These are phyloP conservation scores for Euclidium syriacum DNA, from an alignment of 345 rosid species.

Conservation along the genomic window DNA sequence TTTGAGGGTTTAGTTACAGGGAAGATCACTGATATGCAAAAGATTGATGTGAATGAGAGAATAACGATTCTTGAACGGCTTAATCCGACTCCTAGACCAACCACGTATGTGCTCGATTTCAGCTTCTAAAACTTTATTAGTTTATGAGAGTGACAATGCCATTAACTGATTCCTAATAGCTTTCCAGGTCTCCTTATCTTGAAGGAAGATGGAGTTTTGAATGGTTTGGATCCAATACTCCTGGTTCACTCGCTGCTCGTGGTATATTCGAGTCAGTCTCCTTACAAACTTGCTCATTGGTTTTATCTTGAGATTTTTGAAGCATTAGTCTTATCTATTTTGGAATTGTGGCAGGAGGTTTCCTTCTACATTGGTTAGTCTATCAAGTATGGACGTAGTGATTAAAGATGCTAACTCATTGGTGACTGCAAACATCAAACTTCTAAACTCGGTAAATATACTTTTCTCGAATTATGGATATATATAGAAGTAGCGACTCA, in stretches of 20 bases:
- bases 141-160: neutral
- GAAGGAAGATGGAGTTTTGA: constrained; percentile 95
- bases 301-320: neutral
- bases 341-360: constrained; percentile 52
- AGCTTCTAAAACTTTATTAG: neutral
- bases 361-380: constrained; percentile 62
- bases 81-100: constrained; percentile 91
- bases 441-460: constrained; percentile 52
- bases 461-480: neutral
- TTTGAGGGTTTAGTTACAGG: constrained; percentile 76
- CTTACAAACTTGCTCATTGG: neutral
- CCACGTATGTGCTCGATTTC: constrained; percentile 58
- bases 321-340: neutral
- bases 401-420: constrained; percentile 64
- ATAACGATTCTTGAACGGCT: constrained; percentile 79
- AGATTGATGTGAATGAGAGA: constrained; percentile 85
- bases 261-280: constrained; percentile 63
- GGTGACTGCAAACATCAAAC: constrained; percentile 54
- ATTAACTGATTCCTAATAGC: constrained; percentile 47
- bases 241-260: constrained; percentile 61
- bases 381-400: constrained; percentile 60
- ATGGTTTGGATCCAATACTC: constrained; percentile 83
- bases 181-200: constrained; percentile 82
- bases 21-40: constrained; percentile 61
- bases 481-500: neutral